Percentiles rank a stretch among this genome's conserved stretches.
phyloP scores from a whole-genome alignment of 2,329 filamentous ascomycete genomes.

The Aureobasidium mangrovei region DNA sequence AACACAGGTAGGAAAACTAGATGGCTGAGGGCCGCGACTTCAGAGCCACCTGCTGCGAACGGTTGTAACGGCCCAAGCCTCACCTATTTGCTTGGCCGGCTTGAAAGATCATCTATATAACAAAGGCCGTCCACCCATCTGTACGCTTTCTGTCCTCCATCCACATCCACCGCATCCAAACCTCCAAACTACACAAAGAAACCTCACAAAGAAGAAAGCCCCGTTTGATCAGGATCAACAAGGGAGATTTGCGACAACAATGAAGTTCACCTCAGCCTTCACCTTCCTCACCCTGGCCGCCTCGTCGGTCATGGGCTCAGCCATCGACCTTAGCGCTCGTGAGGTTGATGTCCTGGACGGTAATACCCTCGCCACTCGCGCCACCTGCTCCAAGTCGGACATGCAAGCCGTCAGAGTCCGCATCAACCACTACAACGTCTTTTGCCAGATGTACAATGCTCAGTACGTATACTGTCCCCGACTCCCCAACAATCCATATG shows the following conservation, averaged over 20 bases:
- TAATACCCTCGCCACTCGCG: conserved; percentile 2
- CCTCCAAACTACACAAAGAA: not conserved
- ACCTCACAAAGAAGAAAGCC: not conserved
- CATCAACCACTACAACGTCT: conserved; percentile 14
- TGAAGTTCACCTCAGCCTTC: conserved; percentile 6
- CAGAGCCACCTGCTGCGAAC: conserved; percentile 9
- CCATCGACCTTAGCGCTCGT: not conserved
- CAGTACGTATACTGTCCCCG: not conserved
- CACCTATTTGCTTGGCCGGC: not conserved
- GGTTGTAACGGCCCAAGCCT: conserved; percentile 11
- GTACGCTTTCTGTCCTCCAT: not conserved
- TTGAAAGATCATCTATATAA: conserved; percentile 11
- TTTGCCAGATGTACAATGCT: conserved; percentile 7
- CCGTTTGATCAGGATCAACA: conserved; percentile 6
- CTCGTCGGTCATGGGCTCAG: conserved; percentile 8
- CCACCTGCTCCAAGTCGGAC: conserved; percentile 5
- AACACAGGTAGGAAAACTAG: not conserved
- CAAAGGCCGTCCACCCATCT: not conserved
- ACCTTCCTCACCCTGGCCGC: conserved; percentile 10
- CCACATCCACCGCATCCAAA: conserved; percentile 9
- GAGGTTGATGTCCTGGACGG: not conserved
- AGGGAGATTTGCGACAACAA: not conserved
- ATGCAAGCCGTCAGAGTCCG: conserved; percentile 10
- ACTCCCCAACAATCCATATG: not conserved
- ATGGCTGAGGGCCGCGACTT: conserved; percentile 3